Percentiles rank a stretch among this genome's conserved stretches.
Evolutionary conservation across 352 stramenopile species (phyloP).

Genomic region (Pythium brachiatum): DNA sequence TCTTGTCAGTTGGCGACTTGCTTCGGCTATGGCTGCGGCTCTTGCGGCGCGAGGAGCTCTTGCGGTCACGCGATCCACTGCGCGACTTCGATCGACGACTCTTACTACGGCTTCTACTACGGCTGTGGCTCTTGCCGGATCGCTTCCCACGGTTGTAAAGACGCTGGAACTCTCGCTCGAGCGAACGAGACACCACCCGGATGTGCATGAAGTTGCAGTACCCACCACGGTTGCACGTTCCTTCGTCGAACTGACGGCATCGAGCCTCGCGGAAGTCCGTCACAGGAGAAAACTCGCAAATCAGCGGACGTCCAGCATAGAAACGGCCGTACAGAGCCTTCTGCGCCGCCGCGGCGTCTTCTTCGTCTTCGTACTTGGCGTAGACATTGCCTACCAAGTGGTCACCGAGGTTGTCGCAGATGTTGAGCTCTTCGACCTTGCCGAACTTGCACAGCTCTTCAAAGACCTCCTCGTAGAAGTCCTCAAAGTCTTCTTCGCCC

Average conservation of each 20-base stretch:
- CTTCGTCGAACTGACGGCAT: slow-evolving; percentile 99
- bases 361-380: slow-evolving; percentile 98
- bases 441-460: slow-evolving; percentile 99
- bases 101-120: slow-evolving; percentile 37
- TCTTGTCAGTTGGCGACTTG: slow-evolving; percentile 21
- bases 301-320: slow-evolving; percentile 94
- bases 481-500: slow-evolving; percentile 96
- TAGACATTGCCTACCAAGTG: slow-evolving; percentile 99
- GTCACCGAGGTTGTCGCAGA: slow-evolving; percentile 99
- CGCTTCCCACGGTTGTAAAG: slow-evolving; percentile 77
- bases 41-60: slow-evolving; percentile 35
- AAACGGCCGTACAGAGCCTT: slow-evolving; percentile 97
- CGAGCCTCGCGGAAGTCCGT: slow-evolving; percentile 98
- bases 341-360: slow-evolving; percentile 95
- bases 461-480: slow-evolving; percentile 98
- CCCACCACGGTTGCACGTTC: slow-evolving; percentile 94
- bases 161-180: slow-evolving; percentile 83
- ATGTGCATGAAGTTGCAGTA: slow-evolving; percentile 99
- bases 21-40: slow-evolving; percentile 45
- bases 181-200: slow-evolving; percentile 81
- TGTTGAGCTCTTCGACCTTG: slow-evolving; percentile 97
- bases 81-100: slow-evolving; percentile 43
- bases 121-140: slow-evolving; percentile 47
- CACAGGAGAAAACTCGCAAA: slow-evolving; percentile 98
- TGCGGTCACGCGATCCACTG: slow-evolving; percentile 40